A percentile compares a stretch with the other conserved stretches of the same genome.
Conservation (phyloP, 441 rosid genomes). For the Populus hybrid region DNA sequence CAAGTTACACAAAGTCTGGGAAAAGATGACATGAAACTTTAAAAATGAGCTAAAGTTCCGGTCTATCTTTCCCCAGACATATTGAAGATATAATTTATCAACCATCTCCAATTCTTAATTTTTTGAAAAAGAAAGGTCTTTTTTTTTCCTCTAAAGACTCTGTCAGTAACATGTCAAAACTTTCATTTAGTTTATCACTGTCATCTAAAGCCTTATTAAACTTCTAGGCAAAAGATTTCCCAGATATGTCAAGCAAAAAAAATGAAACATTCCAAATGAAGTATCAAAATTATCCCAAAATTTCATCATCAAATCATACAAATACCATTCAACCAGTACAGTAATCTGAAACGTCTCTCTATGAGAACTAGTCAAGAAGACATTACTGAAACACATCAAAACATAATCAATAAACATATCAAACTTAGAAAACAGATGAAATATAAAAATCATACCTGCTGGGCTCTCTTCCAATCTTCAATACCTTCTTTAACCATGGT, state of each 20-base stretch:
- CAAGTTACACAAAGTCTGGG: background rate
- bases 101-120: background rate
- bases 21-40: background rate
- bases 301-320: background rate
- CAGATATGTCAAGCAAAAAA: background rate
- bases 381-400: background rate
- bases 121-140: background rate
- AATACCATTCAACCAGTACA: background rate
- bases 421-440: background rate
- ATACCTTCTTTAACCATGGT: conserved; percentile 74
- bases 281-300: background rate
- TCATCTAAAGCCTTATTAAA: background rate
- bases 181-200: background rate
- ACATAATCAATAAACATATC: background rate
- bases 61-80: background rate
- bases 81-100: background rate
- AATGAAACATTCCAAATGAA: background rate
- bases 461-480: conserved; percentile 70
- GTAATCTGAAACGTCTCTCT: background rate
- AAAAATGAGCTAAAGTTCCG: background rate
- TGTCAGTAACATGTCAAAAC: background rate
- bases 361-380: background rate
- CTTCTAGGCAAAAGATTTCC: background rate
- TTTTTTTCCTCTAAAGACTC: background rate
- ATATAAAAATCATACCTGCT: conserved; percentile 43